Base-by-base conservation (phyloP, 2,329 filamentous ascomycete species). In the Aspergillus carbonarius region DNA sequence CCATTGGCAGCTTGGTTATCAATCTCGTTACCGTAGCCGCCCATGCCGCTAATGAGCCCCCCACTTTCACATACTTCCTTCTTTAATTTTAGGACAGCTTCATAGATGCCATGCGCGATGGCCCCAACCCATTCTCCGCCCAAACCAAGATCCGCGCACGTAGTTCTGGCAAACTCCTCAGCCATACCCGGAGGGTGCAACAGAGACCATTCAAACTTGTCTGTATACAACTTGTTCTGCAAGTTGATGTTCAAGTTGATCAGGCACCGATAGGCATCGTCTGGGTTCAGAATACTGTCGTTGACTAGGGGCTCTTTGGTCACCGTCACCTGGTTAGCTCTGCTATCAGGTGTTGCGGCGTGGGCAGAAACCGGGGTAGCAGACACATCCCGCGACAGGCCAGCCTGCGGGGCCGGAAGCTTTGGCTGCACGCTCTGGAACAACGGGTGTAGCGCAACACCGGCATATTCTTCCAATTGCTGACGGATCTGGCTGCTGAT, bases 141-240 rank as follows among this genome's bases (percentile, higher is more conserved):
- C 54, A 99, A 80, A 6, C 93, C 93, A 8, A 99, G 81, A 72
- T 99, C 95, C 27, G 92, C 90, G 72, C 95, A 98, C 0, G 95
- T 98, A 64, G 92, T 87, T 71, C 91, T 92, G 34, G 95, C 93
- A 73, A 98, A 98, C 12, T 89, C 86, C 74, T 99, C 93, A 0
- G 95, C 92, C 42, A 93, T 92, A 20, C 93, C 93, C 1, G 92
- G 90, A 2, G 93, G 92, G 69, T 98, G 93, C 17, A 96, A 82
- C 18, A 99, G 81, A 5, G 93, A 98, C 93, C 93, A 98, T 74
- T 98, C 93, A 64, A 99, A 98, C 71, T 93, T 96, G 81, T 99
- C 95, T 3, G 91, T 96, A 75, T 97, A 98, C 12, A 98, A 84
- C 67, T 90, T 88, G 57, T 96, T 96, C 54, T 92, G 88, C 20